Evolutionary conservation across 805 yeast species (phyloP).

Genomic region (Candida nemodendra): DNA sequence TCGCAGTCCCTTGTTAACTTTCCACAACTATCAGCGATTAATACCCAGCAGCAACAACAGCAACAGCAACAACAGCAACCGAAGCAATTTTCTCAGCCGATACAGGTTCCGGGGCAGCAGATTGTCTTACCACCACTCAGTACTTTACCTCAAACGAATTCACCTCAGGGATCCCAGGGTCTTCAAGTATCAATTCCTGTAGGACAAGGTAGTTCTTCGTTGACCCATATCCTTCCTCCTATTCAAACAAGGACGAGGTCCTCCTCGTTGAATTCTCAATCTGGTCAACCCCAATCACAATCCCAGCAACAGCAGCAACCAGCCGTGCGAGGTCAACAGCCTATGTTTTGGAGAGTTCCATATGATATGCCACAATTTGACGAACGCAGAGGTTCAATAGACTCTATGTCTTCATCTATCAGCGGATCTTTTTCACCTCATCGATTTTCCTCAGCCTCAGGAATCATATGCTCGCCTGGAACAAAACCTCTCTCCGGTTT

Average conservation of each 20-base stretch:
- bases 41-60: constrained; percentile 13
- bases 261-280: constrained; percentile 17
- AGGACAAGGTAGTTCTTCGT: too few relatives aligned
- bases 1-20: constrained; percentile 4
- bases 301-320: constrained; percentile 4
- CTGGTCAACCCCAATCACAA: constrained; percentile 5
- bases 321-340: constrained; percentile 14
- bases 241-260: constrained; percentile 22
- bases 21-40: constrained; percentile 13
- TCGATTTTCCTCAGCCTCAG: constrained; percentile 22
- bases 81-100: constrained; percentile 4
- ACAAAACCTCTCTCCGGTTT: constrained; percentile 18
- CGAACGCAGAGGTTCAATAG: constrained; percentile 42
- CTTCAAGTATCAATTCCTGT: constrained; percentile 1
- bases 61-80: constrained; percentile 12
- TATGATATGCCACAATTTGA: constrained; percentile 47
- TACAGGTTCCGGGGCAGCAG: constrained; percentile 13
- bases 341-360: constrained; percentile 59
- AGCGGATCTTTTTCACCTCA: constrained; percentile 33
- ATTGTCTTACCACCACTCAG: constrained; percentile 28
- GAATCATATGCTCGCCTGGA: constrained; percentile 15
- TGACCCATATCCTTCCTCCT: constrained; percentile 20
- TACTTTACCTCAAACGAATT: constrained; percentile 8
- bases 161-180: constrained; percentile 1
- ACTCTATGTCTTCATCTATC: constrained; percentile 48